Conservation (phyloP, 768 basidiomycete genomes). For the Agaricus sinodeliciosus region DNA sequence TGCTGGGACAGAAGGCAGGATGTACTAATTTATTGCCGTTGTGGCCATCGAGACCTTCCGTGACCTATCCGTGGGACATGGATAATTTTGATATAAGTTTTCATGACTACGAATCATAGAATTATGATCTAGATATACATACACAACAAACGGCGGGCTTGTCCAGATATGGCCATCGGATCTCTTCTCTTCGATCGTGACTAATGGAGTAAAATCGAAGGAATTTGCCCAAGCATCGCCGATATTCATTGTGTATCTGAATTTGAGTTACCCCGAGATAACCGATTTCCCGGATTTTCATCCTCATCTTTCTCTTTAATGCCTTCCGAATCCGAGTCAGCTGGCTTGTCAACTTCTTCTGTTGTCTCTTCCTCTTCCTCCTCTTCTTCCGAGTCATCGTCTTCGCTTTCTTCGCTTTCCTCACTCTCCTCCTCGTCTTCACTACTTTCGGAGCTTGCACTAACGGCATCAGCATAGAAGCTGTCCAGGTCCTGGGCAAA, state of each 20-base stretch:
- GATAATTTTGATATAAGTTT: no score
- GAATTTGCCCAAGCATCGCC: background rate
- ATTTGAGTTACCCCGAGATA: background rate
- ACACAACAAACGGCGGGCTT: background rate
- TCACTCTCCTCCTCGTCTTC: slow-evolving; percentile 24
- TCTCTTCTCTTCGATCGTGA: background rate
- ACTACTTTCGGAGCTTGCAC: background rate
- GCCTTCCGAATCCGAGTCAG: slow-evolving; percentile 12
- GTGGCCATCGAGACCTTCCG: no score
- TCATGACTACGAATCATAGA: no score
- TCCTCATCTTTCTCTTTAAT: slow-evolving; percentile 6
- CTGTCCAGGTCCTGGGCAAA: slow-evolving; percentile 59
- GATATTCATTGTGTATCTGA: background rate
- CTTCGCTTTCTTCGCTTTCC: slow-evolving; percentile 24
- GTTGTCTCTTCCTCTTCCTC: slow-evolving; percentile 12
- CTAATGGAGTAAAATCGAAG: slow-evolving; percentile 1
- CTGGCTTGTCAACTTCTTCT: background rate
- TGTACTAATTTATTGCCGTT: no score
- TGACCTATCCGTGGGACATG: no score
- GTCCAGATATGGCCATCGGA: background rate
- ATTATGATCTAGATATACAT: background rate
- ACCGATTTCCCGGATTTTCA: slow-evolving; percentile 4
- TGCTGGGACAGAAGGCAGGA: no score
- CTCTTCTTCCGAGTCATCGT: slow-evolving; percentile 12
- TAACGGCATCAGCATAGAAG: slow-evolving; percentile 55